Evolutionary conservation across 768 basidiomycete species (phyloP).

Genomic region (Tricholoma terreum): DNA sequence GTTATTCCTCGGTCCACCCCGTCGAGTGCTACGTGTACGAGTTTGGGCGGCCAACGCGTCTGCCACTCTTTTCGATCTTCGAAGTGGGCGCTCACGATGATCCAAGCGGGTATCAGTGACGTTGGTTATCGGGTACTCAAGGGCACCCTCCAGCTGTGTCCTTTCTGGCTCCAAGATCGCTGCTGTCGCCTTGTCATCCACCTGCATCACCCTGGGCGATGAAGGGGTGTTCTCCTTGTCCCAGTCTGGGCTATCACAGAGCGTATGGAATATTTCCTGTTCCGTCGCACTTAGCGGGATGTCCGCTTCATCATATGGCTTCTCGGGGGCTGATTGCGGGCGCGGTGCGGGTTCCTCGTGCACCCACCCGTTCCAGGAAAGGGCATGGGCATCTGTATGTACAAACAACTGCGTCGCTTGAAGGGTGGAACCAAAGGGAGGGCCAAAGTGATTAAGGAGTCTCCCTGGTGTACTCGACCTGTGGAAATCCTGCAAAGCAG

Average conservation of each 20-base stretch:
- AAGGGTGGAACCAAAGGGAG: slow-evolving; percentile 54
- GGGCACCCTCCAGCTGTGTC: background rate
- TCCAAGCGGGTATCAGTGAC: background rate
- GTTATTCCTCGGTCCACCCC: slow-evolving; percentile 36
- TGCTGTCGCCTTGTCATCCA: slow-evolving; percentile 7
- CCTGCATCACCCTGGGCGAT: slow-evolving; percentile 8
- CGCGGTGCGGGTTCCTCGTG: slow-evolving; percentile 14
- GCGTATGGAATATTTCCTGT: slow-evolving; percentile 64
- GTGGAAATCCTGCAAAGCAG: slow-evolving; percentile 57
- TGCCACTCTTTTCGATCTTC: slow-evolving; percentile 70
- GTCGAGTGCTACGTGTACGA: slow-evolving; percentile 36
- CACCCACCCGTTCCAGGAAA: slow-evolving; percentile 13
- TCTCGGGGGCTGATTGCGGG: slow-evolving; percentile 4
- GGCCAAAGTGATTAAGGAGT: slow-evolving; percentile 58
- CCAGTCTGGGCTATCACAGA: slow-evolving; percentile 61
- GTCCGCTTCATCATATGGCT: slow-evolving; percentile 25
- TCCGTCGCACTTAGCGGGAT: slow-evolving; percentile 66
- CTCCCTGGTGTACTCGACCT: slow-evolving; percentile 44
- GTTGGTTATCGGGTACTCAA: background rate
- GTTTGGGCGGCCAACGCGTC: slow-evolving; percentile 50
- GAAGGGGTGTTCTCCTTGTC: slow-evolving; percentile 33
- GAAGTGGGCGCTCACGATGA: slow-evolving; percentile 36
- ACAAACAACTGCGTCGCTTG: slow-evolving; percentile 34
- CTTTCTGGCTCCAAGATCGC: background rate
- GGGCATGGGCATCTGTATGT: slow-evolving; percentile 5